These are phyloP conservation scores for Primulina eburnea DNA, from an alignment of 257 asterid genomes.

Conservation along the genomic window DNA sequence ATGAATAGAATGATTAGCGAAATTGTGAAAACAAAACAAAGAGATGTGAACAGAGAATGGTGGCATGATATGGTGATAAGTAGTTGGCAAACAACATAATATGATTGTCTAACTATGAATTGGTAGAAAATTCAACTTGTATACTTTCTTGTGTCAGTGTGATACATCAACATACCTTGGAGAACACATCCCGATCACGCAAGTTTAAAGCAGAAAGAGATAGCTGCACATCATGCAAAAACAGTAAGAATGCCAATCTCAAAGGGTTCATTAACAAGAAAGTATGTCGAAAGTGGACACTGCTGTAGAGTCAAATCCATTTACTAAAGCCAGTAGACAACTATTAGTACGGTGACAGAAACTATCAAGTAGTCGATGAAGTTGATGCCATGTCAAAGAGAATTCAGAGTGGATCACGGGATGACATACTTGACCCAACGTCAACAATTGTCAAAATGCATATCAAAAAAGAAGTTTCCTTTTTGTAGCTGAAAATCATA, in stretches of 20 bases:
- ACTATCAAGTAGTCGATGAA: slow-evolving; percentile 13
- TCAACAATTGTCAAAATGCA: not conserved
- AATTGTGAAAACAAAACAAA: slow-evolving; percentile 6
- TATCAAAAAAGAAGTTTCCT: not conserved
- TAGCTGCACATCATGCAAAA: slow-evolving; percentile 55
- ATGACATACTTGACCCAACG: slow-evolving; percentile 8
- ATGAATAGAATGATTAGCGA: slow-evolving; percentile 3
- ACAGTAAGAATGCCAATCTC: slow-evolving; percentile 18
- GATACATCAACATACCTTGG: slow-evolving; percentile 70
- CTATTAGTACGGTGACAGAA: not conserved
- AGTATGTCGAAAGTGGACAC: slow-evolving; percentile 5
- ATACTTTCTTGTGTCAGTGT: not conserved
- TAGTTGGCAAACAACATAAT: not conserved
- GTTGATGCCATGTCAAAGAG: slow-evolving; percentile 9
- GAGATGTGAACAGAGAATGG: not conserved
- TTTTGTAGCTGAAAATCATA: slow-evolving; percentile 2
- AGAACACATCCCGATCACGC: slow-evolving; percentile 84
- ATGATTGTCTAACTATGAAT: slow-evolving; percentile 10
- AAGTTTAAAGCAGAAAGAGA: slow-evolving; percentile 83
- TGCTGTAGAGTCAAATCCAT: slow-evolving; percentile 9
- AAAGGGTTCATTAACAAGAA: slow-evolving; percentile 17
- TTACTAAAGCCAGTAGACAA: slow-evolving; percentile 13
- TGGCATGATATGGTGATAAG: not conserved
- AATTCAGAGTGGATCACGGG: not conserved
- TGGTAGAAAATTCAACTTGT: not conserved